Evolutionary conservation across 306 rosid species (phyloP).

Genomic region (Malus orientalis): DNA sequence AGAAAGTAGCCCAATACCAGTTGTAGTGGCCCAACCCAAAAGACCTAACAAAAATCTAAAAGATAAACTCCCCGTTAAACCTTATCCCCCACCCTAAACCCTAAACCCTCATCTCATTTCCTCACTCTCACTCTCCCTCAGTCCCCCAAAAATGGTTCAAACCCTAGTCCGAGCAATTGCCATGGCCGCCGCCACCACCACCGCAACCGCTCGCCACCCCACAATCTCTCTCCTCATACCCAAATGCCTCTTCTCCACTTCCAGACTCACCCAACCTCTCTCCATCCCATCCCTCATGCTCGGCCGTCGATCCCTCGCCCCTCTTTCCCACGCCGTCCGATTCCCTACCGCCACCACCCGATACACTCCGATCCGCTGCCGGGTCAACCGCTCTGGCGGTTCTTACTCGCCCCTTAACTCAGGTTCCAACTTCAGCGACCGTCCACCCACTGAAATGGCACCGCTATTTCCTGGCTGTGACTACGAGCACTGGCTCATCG

Average conservation of each 20-base stretch:
- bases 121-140: not conserved
- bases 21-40: not conserved
- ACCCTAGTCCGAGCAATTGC: slow-evolving; percentile 44
- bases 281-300: slow-evolving; percentile 23
- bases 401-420: slow-evolving; percentile 85
- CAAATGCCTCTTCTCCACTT: slow-evolving; percentile 31
- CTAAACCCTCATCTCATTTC: not conserved
- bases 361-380: slow-evolving; percentile 53
- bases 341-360: slow-evolving; percentile 17
- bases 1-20: not conserved
- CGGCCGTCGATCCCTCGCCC: slow-evolving; percentile 34
- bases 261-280: slow-evolving; percentile 29
- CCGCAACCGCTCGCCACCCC: slow-evolving; percentile 20
- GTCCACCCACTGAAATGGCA: slow-evolving; percentile 94
- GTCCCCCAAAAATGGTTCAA: slow-evolving; percentile 32
- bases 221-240: slow-evolving; percentile 18
- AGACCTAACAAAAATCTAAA: not conserved
- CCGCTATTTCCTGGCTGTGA: slow-evolving; percentile 97
- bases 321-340: slow-evolving; percentile 33
- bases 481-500: slow-evolving; percentile 92
- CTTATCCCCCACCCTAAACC: not conserved
- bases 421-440: slow-evolving; percentile 62
- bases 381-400: slow-evolving; percentile 52
- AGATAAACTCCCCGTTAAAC: not conserved
- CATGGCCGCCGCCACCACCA: slow-evolving; percentile 20